These are phyloP conservation scores for Scutellaria galericulata DNA, from an alignment of 257 asterid genomes.

Conservation along the genomic window DNA sequence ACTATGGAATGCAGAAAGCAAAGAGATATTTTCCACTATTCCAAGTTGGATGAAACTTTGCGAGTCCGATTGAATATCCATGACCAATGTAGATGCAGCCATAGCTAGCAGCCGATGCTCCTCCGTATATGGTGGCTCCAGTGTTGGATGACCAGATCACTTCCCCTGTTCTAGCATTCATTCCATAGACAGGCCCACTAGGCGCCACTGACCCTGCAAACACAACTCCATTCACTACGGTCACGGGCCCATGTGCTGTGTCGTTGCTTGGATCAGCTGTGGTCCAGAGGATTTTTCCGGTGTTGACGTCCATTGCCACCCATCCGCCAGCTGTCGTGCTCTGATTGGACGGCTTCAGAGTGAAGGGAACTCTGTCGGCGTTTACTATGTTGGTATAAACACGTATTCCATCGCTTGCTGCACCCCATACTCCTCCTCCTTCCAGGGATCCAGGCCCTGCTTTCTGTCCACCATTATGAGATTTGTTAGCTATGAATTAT, in stretches of 20 bases:
- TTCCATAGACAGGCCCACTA: slow-evolving; percentile 68
- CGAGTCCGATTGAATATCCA: slow-evolving; percentile 64
- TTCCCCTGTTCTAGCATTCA: slow-evolving; percentile 67
- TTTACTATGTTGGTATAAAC: slow-evolving; percentile 75
- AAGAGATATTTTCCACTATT: slow-evolving; percentile 66
- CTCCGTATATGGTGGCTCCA: slow-evolving; percentile 76
- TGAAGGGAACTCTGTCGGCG: slow-evolving; percentile 46
- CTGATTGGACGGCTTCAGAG: slow-evolving; percentile 54
- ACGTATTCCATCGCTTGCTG: slow-evolving; percentile 64
- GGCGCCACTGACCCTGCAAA: slow-evolving; percentile 73
- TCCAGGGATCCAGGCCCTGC: slow-evolving; percentile 75
- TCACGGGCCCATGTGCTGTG: slow-evolving; percentile 65
- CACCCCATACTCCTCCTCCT: slow-evolving; percentile 90
- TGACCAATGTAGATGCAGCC: slow-evolving; percentile 75
- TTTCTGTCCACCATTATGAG: slow-evolving; percentile 33
- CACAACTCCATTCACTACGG: slow-evolving; percentile 62
- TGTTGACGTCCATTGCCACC: slow-evolving; percentile 80
- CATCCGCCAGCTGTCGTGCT: slow-evolving; percentile 75
- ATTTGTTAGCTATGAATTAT: no score
- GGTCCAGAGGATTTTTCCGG: slow-evolving; percentile 70
- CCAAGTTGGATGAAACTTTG: slow-evolving; percentile 79
- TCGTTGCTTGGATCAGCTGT: slow-evolving; percentile 82
- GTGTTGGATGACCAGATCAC: slow-evolving; percentile 63
- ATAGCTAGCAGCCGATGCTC: slow-evolving; percentile 65
- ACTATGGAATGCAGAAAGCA: slow-evolving; percentile 58